Evolutionary conservation across 2,329 filamentous ascomycete genomes (phyloP).

Genomic region (Trichoderma citrinoviride): DNA sequence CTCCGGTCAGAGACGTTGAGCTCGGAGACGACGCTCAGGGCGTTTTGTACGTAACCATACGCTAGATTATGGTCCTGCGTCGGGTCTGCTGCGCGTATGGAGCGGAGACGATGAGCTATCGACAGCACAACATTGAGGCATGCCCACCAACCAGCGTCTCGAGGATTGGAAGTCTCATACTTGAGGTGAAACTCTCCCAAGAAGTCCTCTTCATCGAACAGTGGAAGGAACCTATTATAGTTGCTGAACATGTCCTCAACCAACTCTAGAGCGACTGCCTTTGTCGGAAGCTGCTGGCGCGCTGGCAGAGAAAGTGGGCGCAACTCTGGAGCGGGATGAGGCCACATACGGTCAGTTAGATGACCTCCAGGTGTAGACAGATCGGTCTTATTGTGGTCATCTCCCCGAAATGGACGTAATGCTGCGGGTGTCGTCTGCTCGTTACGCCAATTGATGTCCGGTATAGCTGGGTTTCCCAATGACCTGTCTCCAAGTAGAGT

Average conservation of each 20-base stretch:
- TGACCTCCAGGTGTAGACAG: background rate
- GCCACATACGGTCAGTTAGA: background rate
- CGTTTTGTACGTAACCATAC: constrained; percentile 3
- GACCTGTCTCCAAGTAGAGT: constrained; percentile 1
- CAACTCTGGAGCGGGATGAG: background rate
- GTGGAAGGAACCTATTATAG: constrained; percentile 7
- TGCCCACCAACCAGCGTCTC: constrained; percentile 9
- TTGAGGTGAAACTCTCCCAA: constrained; percentile 12
- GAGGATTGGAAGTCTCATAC: background rate
- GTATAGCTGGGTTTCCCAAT: background rate
- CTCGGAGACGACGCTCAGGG: constrained; percentile 5
- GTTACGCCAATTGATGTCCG: background rate
- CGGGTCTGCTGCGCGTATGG: background rate
- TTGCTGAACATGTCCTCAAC: constrained; percentile 2
- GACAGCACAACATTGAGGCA: constrained; percentile 14
- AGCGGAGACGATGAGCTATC: constrained; percentile 14
- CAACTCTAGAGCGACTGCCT: background rate
- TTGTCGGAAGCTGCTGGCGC: constrained; percentile 1
- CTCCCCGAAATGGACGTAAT: background rate
- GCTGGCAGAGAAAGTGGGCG: background rate
- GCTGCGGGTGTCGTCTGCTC: background rate
- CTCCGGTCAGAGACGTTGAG: constrained; percentile 4
- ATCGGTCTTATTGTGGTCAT: background rate
- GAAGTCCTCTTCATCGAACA: constrained; percentile 8
- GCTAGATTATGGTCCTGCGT: background rate